Evolutionary conservation across 2,329 filamentous ascomycete species (phyloP).

Genomic region (Colletotrichum cordylinicola): DNA sequence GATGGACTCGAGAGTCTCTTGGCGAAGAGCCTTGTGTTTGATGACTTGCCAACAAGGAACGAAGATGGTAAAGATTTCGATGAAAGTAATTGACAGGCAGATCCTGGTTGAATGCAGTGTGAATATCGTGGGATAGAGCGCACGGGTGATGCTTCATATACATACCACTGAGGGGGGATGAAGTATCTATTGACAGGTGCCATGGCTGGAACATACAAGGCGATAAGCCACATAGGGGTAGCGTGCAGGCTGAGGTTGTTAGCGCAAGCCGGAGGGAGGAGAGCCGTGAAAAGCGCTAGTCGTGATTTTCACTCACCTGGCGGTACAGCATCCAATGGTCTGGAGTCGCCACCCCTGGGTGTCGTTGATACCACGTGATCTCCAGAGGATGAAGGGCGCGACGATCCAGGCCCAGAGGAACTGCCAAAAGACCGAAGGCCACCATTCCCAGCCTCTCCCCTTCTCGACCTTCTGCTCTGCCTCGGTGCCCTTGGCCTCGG

Average conservation of each 20-base stretch:
- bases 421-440: constrained; percentile 69
- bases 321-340: constrained; percentile 58
- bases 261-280: not conserved
- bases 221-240: constrained; percentile 71
- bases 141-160: not conserved
- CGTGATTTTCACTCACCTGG: constrained; percentile 40
- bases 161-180: constrained; percentile 68
- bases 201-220: constrained; percentile 58
- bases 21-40: constrained; percentile 47
- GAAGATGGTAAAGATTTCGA: constrained; percentile 69
- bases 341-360: constrained; percentile 71
- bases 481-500: constrained; percentile 62
- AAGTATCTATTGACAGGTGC: constrained; percentile 58
- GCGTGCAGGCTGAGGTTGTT: constrained; percentile 59
- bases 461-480: constrained; percentile 53
- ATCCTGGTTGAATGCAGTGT: constrained; percentile 42
- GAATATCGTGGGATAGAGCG: not conserved
- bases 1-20: constrained; percentile 55
- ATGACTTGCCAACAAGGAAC: constrained; percentile 65
- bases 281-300: not conserved
- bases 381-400: constrained; percentile 67
- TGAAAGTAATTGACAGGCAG: constrained; percentile 64
- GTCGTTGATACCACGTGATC: constrained; percentile 65
- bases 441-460: constrained; percentile 70
- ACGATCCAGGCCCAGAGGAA: constrained; percentile 68